These are phyloP conservation scores for Neurospora tetraspora DNA, from an alignment of 495 filamentous ascomycete species.

Conservation along the genomic window DNA sequence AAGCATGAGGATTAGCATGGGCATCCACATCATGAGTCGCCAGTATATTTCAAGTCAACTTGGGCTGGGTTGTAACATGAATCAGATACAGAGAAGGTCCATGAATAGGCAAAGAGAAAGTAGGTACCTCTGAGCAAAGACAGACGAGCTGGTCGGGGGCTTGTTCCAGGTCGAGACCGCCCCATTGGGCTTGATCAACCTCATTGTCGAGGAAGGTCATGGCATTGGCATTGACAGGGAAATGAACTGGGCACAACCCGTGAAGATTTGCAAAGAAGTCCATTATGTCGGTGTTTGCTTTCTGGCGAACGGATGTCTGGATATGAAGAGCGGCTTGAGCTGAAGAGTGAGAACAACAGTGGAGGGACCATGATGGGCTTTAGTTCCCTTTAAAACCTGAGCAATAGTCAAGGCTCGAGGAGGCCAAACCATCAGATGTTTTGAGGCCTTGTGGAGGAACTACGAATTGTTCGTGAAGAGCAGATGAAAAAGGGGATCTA, in stretches of 20 bases:
- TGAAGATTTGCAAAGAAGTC: background rate
- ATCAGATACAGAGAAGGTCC: background rate
- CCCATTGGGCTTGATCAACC: accelerated
- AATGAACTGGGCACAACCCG: background rate
- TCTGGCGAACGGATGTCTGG: background rate
- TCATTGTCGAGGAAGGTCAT: background rate
- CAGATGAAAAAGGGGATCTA: no score
- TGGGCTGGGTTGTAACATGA: background rate
- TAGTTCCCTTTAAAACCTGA: background rate
- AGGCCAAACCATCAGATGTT: background rate
- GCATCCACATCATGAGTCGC: no score
- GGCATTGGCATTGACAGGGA: background rate
- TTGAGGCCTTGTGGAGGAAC: background rate
- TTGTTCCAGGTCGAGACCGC: accelerated
- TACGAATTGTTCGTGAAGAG: background rate
- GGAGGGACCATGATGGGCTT: background rate
- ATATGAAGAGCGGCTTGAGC: accelerated
- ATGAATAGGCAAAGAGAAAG: background rate
- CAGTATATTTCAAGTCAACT: background rate
- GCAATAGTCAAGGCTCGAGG: background rate
- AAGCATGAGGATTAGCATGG: background rate
- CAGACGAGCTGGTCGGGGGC: background rate
- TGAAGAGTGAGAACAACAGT: background rate
- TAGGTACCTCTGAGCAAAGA: background rate
- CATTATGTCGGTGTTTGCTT: background rate